Evolutionary conservation across 169 alveolate genomes (phyloP).

Genomic region (Perkinsus olseni): DNA sequence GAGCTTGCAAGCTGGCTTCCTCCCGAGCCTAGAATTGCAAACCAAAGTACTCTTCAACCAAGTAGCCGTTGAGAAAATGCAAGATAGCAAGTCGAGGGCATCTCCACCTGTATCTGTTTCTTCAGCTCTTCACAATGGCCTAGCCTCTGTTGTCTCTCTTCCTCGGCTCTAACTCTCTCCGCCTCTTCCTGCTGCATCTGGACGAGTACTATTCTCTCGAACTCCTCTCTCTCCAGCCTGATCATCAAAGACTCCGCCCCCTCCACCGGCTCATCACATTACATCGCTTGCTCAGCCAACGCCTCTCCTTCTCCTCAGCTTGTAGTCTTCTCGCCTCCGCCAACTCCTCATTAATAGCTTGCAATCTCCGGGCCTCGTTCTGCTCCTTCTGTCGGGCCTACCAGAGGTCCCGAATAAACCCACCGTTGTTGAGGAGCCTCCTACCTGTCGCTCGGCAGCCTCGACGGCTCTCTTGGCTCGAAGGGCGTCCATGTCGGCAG

Average conservation of each 20-base stretch:
- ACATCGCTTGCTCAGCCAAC: slow-evolving; percentile 57
- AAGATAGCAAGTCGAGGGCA: too few species aligned
- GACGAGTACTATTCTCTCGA: slow-evolving; percentile 47
- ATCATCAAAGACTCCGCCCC: too few species aligned
- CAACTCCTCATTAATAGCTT: slow-evolving; percentile 38
- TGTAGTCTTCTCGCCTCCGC: slow-evolving; percentile 45
- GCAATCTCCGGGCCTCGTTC: slow-evolving; percentile 40
- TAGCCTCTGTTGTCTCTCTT: slow-evolving; percentile 41
- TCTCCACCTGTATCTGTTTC: slow-evolving; percentile 37
- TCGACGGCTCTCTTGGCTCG: slow-evolving; percentile 73
- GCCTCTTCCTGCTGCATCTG: slow-evolving; percentile 43
- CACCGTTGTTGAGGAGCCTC: too few species aligned
- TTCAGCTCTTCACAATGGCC: slow-evolving; percentile 43
- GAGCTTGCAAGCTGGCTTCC: slow-evolving; percentile 47
- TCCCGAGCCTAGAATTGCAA: slow-evolving; percentile 43
- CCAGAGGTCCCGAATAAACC: too few species aligned
- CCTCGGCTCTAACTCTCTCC: slow-evolving; percentile 43
- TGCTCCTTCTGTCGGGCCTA: slow-evolving; percentile 58
- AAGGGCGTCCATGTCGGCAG: slow-evolving; percentile 65
- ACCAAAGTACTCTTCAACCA: slow-evolving; percentile 8
- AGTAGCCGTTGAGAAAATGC: too few species aligned
- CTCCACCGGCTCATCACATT: background rate
- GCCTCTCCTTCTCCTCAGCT: slow-evolving; percentile 52
- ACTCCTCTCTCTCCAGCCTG: slow-evolving; percentile 57
- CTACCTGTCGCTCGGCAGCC: slow-evolving; percentile 49